These are phyloP conservation scores for Globisporangium radiosum DNA, from an alignment of 352 stramenopile genomes.

Conservation along the genomic window DNA sequence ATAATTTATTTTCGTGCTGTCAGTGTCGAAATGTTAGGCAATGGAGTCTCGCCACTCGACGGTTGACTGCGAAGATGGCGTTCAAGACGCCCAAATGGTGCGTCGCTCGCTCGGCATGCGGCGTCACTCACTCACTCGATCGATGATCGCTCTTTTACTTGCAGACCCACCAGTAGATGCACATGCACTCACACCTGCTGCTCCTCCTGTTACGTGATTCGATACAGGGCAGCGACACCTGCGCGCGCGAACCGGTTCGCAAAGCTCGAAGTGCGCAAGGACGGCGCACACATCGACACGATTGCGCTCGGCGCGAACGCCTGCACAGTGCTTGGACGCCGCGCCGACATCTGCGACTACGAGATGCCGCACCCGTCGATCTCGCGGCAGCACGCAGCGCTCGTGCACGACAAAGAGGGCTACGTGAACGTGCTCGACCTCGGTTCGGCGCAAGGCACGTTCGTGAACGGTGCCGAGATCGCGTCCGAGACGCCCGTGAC, in stretches of 20 bases:
- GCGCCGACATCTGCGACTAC: conserved; percentile 68
- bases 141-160: background rate
- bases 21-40: no score
- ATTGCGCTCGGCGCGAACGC: conserved; percentile 40
- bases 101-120: background rate
- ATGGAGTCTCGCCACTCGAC: no score
- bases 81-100: conserved; percentile 26
- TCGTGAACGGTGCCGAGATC: conserved; percentile 69
- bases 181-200: background rate
- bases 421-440: conserved; percentile 65
- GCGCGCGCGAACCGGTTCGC: conserved; percentile 33
- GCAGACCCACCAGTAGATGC: background rate
- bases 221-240: conserved; percentile 42
- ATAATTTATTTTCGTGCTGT: no score
- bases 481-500: conserved; percentile 29
- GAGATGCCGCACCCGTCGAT: conserved; percentile 74
- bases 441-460: conserved; percentile 79
- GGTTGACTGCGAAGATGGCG: background rate
- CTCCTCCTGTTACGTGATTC: background rate
- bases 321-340: conserved; percentile 71
- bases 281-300: conserved; percentile 31
- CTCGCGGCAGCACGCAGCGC: conserved; percentile 69
- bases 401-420: conserved; percentile 60
- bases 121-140: background rate
- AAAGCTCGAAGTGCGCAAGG: conserved; percentile 48